Conservation (phyloP, 805 yeast species). For the Kodamaea neixiangensis region DNA sequence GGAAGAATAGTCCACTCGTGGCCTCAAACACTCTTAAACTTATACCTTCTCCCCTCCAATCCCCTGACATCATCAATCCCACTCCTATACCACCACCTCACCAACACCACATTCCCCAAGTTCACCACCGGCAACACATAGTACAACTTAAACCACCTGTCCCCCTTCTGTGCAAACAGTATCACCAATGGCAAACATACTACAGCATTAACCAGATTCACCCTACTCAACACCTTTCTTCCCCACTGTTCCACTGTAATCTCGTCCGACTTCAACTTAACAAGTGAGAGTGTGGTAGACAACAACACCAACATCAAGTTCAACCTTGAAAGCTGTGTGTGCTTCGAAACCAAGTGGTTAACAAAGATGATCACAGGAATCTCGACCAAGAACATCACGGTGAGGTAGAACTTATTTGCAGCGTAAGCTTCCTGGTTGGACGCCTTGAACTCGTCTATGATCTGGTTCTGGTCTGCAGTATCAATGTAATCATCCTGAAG, state of each 20-base stretch:
- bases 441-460: constrained; percentile 17
- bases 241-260: background rate
- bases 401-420: constrained; percentile 11
- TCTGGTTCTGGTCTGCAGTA: constrained; percentile 25
- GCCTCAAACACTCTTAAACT: constrained; percentile 25
- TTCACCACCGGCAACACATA: constrained; percentile 21
- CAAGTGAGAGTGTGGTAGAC: constrained; percentile 10
- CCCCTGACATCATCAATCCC: constrained; percentile 14
- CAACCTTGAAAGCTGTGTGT: background rate
- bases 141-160: constrained; percentile 11
- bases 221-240: background rate
- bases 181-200: constrained; percentile 17
- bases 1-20: too few relatives aligned
- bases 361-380: constrained; percentile 4
- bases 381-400: constrained; percentile 15
- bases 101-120: constrained; percentile 15
- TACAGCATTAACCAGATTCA: constrained; percentile 12
- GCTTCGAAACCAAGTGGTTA: constrained; percentile 7
- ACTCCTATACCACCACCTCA: constrained; percentile 17
- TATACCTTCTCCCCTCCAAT: constrained; percentile 21
- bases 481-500: constrained; percentile 17
- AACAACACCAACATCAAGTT: constrained; percentile 10
- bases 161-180: background rate
- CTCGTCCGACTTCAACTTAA: constrained; percentile 9
- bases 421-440: constrained; percentile 17